Percentiles rank a stretch among this genome's conserved stretches.
phyloP scores from a whole-genome alignment of 352 stramenopile species.

The Phytophthora ramorum region DNA sequence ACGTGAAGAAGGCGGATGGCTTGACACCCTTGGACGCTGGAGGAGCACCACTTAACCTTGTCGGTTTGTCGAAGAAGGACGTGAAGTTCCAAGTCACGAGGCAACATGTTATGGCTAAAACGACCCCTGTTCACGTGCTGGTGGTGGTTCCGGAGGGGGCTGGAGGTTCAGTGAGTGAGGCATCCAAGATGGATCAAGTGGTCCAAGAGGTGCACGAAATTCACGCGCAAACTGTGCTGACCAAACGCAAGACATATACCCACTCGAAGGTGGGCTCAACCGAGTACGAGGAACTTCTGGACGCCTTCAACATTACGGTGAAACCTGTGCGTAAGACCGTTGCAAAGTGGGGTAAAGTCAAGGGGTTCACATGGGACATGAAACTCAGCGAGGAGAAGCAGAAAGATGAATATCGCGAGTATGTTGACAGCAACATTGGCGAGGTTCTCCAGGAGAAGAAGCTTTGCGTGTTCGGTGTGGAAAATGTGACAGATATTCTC shows the following conservation, averaged over 20 bases:
- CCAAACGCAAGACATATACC: constrained; percentile 35
- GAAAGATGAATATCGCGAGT: constrained; percentile 35
- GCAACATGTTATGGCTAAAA: too few relatives aligned
- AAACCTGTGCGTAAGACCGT: constrained; percentile 6
- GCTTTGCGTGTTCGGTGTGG: constrained; percentile 48
- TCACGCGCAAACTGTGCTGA: constrained; percentile 23
- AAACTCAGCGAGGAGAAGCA: constrained; percentile 44
- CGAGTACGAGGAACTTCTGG: constrained; percentile 32
- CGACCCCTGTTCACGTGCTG: too few relatives aligned
- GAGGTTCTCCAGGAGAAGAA: constrained; percentile 35
- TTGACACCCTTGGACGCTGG: too few relatives aligned
- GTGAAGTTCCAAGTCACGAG: too few relatives aligned
- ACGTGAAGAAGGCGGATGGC: too few relatives aligned
- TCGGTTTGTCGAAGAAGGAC: too few relatives aligned
- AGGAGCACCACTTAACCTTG: too few relatives aligned
- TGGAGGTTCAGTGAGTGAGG: too few relatives aligned
- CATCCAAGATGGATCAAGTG: constrained; percentile 3
- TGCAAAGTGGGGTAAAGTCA: constrained; percentile 21
- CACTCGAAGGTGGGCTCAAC: constrained; percentile 34
- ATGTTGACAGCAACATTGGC: constrained; percentile 48
- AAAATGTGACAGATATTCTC: constrained; percentile 40
- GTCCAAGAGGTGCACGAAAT: constrained; percentile 3
- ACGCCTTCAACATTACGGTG: constrained; percentile 35
- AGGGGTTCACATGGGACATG: constrained; percentile 17
- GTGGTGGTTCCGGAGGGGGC: too few relatives aligned